A percentile compares a stretch with the other conserved stretches of the same genome.
These are phyloP conservation scores for Ophiostoma populinum DNA, from an alignment of 2,329 filamentous ascomycete species.

Conservation along the genomic window DNA sequence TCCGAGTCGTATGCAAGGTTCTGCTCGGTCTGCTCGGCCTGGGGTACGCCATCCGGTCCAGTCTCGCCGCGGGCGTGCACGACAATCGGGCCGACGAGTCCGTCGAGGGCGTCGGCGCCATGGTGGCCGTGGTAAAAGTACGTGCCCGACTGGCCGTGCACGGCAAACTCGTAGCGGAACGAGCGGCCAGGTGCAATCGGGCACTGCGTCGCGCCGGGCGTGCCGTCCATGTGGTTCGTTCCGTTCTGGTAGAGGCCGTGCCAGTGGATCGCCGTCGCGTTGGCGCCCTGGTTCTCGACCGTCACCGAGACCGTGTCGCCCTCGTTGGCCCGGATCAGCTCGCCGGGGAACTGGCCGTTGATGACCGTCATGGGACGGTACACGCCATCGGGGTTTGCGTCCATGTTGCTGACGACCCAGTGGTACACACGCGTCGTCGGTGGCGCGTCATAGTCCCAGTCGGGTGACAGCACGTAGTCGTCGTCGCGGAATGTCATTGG, in stretches of 20 bases:
- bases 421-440: conserved; percentile 36
- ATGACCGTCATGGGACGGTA: conserved; percentile 48
- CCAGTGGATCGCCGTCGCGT: conserved; percentile 48
- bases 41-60: not conserved
- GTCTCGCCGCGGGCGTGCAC: conserved; percentile 40
- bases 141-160: conserved; percentile 18
- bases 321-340: conserved; percentile 54
- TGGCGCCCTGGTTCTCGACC: conserved; percentile 43
- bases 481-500: too few relatives aligned
- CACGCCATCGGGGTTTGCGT: conserved; percentile 52
- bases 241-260: conserved; percentile 63
- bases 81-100: conserved; percentile 40
- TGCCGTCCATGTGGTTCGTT: conserved; percentile 53
- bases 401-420: conserved; percentile 41
- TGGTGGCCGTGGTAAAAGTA: conserved; percentile 64
- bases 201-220: conserved; percentile 42
- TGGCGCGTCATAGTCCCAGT: conserved; percentile 36
- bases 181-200: conserved; percentile 37
- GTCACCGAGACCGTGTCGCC: conserved; percentile 55
- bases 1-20: conserved; percentile 44
- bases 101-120: conserved; percentile 52
- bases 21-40: conserved; percentile 21
- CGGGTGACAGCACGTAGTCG: conserved; percentile 38
- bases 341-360: conserved; percentile 59
- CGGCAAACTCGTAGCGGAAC: conserved; percentile 32